These are phyloP conservation scores for Taphrina confusa DNA, from an alignment of 1,139 yeast species.

Conservation along the genomic window DNA sequence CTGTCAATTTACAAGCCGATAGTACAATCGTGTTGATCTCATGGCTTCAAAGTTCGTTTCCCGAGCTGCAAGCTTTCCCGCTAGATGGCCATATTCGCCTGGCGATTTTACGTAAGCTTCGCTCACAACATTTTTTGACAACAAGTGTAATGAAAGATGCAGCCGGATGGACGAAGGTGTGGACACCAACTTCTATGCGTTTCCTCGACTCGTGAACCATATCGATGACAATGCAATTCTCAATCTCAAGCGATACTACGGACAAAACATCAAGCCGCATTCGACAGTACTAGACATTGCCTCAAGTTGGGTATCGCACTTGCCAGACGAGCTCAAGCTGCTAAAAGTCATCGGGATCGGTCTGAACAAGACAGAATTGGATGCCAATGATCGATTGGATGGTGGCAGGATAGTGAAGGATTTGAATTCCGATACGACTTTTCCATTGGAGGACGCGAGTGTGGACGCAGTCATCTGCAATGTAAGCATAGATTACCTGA, in stretches of 20 bases:
- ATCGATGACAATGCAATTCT: conserved; percentile 32
- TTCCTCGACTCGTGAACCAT: conserved; percentile 29
- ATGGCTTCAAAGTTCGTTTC: background rate
- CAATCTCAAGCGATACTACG: conserved; percentile 13
- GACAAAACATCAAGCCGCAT: background rate
- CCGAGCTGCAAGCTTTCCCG: conserved; percentile 10
- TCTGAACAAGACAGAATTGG: conserved; percentile 21
- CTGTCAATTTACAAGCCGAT: background rate
- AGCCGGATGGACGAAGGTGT: conserved; percentile 17
- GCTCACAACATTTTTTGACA: background rate
- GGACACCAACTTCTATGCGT: conserved; percentile 26
- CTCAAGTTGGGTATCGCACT: conserved; percentile 32
- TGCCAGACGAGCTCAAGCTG: conserved; percentile 10
- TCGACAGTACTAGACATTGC: conserved; percentile 21
- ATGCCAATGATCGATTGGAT: conserved; percentile 15
- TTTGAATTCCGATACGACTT: conserved; percentile 12
- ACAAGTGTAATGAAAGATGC: background rate
- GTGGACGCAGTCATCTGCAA: conserved; percentile 30
- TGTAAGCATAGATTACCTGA: conserved; percentile 32
- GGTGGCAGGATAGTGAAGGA: conserved; percentile 19
- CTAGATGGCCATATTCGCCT: conserved; percentile 26
- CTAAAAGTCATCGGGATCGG: conserved; percentile 22
- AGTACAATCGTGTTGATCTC: too few species aligned
- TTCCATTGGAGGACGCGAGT: conserved; percentile 1
- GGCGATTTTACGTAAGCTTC: conserved; percentile 21